These are phyloP conservation scores for Phaffomyces opuntiae DNA, from an alignment of 805 yeast species.

Conservation along the genomic window DNA sequence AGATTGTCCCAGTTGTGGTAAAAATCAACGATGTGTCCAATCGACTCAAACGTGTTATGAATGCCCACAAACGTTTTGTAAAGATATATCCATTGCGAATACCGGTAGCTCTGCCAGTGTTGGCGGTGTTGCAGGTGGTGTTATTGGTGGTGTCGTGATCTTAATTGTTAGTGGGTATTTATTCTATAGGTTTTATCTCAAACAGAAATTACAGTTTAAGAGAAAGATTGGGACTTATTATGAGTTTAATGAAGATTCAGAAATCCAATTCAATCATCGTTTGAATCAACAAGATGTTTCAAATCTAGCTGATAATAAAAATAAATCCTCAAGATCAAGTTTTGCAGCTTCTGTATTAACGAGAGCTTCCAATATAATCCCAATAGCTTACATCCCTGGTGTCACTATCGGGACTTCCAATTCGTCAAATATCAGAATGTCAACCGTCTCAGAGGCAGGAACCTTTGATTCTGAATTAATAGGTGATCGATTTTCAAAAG, in stretches of 20 bases:
- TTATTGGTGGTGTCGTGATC: conserved; percentile 52
- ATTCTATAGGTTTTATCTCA: conserved; percentile 37
- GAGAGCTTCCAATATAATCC: conserved; percentile 80
- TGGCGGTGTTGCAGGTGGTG: conserved; percentile 70
- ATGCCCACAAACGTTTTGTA: conserved; percentile 54
- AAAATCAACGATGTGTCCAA: conserved; percentile 46
- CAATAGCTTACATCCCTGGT: conserved; percentile 92
- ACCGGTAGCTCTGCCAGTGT: conserved; percentile 20
- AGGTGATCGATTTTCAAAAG: conserved; percentile 32
- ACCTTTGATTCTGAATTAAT: conserved; percentile 18
- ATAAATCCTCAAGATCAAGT: conserved; percentile 19
- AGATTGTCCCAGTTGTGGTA: conserved; percentile 48
- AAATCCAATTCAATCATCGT: conserved; percentile 22
- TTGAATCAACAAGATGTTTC: conserved; percentile 14
- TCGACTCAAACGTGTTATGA: conserved; percentile 48
- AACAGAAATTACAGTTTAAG: conserved; percentile 25
- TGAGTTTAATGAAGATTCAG: conserved; percentile 24
- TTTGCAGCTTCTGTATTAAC: conserved; percentile 56
- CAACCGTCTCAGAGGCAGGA: conserved; percentile 17
- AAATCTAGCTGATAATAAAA: conserved; percentile 20
- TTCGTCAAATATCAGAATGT: conserved; percentile 24
- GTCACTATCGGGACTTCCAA: conserved; percentile 49
- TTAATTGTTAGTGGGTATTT: conserved; percentile 27
- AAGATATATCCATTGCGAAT: conserved; percentile 11
- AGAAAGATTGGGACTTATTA: conserved; percentile 23